Evolutionary conservation across 805 yeast species (phyloP).

Genomic region (Kuraishia ogatae): DNA sequence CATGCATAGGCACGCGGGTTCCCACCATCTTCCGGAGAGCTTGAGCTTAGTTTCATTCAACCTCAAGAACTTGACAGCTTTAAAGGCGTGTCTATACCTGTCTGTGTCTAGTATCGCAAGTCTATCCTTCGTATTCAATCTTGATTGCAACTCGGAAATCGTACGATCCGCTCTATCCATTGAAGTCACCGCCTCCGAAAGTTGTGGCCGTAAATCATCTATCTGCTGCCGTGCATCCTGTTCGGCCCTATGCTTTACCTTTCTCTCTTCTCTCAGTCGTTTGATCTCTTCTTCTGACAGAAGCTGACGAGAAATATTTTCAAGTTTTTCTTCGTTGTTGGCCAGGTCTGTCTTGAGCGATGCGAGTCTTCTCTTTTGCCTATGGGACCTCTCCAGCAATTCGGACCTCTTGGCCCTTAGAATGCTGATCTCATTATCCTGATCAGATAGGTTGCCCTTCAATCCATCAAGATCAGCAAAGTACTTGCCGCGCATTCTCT

Average conservation of each 20-base stretch:
- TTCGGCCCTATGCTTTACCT: slow-evolving; percentile 1
- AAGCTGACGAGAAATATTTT: background rate
- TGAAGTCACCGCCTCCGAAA: background rate
- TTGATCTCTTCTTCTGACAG: background rate
- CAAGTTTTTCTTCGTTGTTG: background rate
- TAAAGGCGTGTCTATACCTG: slow-evolving; percentile 13
- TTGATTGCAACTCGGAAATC: slow-evolving; percentile 9
- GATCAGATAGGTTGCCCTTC: background rate
- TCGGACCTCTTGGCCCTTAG: background rate
- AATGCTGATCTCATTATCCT: background rate
- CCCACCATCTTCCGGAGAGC: slow-evolving; percentile 39
- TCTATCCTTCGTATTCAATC: slow-evolving; percentile 36
- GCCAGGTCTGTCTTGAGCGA: background rate
- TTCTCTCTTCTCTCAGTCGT: slow-evolving; percentile 8
- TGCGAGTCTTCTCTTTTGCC: background rate
- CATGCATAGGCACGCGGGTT: slow-evolving; percentile 69
- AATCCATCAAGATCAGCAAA: background rate
- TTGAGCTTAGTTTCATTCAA: slow-evolving; percentile 19
- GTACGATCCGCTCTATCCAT: background rate
- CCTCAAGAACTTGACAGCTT: slow-evolving; percentile 35
- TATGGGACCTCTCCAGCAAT: background rate
- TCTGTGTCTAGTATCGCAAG: slow-evolving; percentile 33
- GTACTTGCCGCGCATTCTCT: slow-evolving; percentile 2
- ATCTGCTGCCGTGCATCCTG: background rate
- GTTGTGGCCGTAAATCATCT: background rate